Conservation (phyloP, 139 green algal species). For the Chlamydomonas sp. region DNA sequence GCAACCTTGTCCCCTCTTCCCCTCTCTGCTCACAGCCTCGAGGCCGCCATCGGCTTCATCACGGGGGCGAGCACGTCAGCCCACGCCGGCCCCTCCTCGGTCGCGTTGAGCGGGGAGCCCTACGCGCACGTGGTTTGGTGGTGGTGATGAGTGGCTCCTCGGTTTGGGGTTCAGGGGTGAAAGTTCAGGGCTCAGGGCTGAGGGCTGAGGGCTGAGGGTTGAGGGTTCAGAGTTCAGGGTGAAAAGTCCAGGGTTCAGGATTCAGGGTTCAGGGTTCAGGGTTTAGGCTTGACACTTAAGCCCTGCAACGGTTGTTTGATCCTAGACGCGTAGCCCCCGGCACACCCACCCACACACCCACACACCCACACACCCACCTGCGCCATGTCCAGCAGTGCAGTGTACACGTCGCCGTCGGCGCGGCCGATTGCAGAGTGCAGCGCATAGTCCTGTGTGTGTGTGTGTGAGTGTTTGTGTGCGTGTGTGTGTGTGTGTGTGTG, state of each 20-base stretch:
- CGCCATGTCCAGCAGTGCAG: constrained; percentile 65
- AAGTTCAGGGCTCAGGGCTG: no score
- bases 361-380: constrained; percentile 17
- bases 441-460: constrained; percentile 64
- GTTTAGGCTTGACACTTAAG: no score
- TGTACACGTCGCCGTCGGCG: constrained; percentile 77
- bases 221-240: no score
- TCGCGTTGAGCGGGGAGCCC: constrained; percentile 72
- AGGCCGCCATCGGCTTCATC: constrained; percentile 20
- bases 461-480: no score
- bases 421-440: constrained; percentile 72
- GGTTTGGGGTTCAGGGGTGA: no score
- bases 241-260: no score
- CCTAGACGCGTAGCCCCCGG: no score
- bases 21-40: background rate
- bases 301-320: no score
- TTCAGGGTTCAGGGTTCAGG: no score
- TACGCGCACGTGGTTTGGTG: background rate
- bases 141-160: background rate
- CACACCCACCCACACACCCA: constrained; percentile 2
- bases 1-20: background rate
- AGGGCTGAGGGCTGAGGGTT: no score
- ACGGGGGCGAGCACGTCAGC: constrained; percentile 58
- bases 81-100: constrained; percentile 76
- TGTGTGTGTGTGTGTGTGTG: no score